Conservation (phyloP, 2,329 filamentous ascomycete genomes). For the Verticillium tricorpus region DNA sequence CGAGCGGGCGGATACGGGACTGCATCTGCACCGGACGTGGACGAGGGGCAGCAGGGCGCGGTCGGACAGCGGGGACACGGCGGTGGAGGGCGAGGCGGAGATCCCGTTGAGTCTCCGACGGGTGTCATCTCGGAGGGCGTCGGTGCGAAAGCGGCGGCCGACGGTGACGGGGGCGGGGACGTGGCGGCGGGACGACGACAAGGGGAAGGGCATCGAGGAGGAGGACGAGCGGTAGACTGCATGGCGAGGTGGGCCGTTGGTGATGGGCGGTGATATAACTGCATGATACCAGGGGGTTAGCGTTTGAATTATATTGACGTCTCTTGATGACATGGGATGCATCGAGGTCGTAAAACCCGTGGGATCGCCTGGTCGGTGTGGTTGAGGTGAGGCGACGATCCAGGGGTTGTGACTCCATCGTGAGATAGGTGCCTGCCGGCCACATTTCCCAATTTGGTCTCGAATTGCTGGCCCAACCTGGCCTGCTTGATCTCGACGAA, state of each 20-base stretch:
- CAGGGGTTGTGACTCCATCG: not conserved
- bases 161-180: not conserved
- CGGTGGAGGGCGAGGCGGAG: not conserved
- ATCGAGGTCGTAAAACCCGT: not conserved
- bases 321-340: not conserved
- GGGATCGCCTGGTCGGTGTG: not conserved
- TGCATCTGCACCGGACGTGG: not conserved
- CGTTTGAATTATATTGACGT: not conserved
- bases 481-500: not conserved
- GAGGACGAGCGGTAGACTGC: not conserved
- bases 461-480: not conserved
- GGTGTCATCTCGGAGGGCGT: conserved; percentile 1
- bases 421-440: not conserved
- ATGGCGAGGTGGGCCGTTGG: not conserved
- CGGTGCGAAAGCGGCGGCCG: conserved; percentile 1
- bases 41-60: not conserved
- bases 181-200: not conserved
- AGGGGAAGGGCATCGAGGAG: conserved; percentile 3
- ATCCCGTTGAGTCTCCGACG: conserved; percentile 1
- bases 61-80: not conserved
- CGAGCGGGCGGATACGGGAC: not conserved
- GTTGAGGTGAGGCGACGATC: not conserved
- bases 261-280: not conserved
- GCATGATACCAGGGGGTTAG: not conserved
- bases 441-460: not conserved